Base-by-base conservation (phyloP, 257 asterid species). In the Paulownia fortunei region DNA sequence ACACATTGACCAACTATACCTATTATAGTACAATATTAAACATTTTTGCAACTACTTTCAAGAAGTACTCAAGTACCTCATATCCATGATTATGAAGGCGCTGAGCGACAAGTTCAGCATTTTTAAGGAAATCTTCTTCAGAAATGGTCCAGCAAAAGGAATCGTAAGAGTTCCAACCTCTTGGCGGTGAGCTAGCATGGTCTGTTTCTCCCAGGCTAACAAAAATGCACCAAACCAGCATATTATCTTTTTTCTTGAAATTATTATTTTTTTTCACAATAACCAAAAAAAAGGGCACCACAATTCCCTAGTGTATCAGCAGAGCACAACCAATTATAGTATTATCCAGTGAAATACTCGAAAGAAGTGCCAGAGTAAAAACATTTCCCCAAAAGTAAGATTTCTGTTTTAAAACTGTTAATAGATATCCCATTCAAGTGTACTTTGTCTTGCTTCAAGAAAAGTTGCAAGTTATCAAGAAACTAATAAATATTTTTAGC, bases 131-230 rank as follows among this genome's bases (percentile, higher is more conserved):
- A 32, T 96, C 97, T 77, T 85, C 83, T 82, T 96, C 99, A 7
- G 98, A 88, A 72, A 96, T 74, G 8, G 88, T 90, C 99, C 99
- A 96, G 78, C 90, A 84, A 83, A 93, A 96, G 15, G 99, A 96
- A 86, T 96, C 99, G 55, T 92, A 96, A 3, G 99, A 96, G 77
- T 96, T 93, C 99, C 99, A 96, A 46, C 99, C 99, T 77, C 97
- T 86, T 27, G 99, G 99, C 9, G 98, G 98, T 27, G 84, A 61
- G 78, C 78, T 80, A 46, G 97, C 96, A 71, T 44, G 87, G 80
- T 81, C 88, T 42, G 55, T 51, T 67, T 54, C 86, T 66, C 82
- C 87, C 59, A 55, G 39, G 76, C 97, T 90, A 77, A 67, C 47
- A 76, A 39, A 82, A 80, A 66, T 47, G 49, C 66, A 60, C 54